A percentile compares a stretch with the other conserved stretches of the same genome.
Evolutionary conservation across 2,329 filamentous ascomycete genomes (phyloP).

Genomic region (Xylariales sp.): DNA sequence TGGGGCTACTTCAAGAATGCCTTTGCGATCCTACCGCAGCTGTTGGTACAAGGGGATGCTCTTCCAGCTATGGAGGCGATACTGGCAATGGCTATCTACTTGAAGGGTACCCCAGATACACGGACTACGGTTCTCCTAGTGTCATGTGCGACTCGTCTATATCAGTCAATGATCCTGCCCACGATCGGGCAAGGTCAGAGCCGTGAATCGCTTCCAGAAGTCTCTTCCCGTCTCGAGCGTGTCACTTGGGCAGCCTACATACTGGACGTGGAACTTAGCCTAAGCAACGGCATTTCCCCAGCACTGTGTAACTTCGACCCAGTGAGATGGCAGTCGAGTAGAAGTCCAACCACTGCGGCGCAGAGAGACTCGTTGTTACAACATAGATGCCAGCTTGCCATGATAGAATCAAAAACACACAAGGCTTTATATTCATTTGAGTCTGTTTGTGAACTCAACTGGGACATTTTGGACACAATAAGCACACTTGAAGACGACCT

Average conservation of each 20-base stretch:
- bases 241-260: background rate
- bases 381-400: background rate
- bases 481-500: too few species aligned
- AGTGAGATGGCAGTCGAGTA: background rate
- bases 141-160: background rate
- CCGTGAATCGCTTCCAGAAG: too few species aligned
- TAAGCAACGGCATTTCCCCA: background rate
- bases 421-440: background rate
- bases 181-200: too few species aligned
- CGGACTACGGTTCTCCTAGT: background rate
- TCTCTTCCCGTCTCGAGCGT: too few species aligned
- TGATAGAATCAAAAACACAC: background rate
- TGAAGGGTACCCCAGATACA: background rate
- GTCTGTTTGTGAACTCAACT: too few species aligned
- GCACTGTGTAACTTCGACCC: background rate
- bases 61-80: background rate
- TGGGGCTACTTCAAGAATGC: constrained; percentile 4
- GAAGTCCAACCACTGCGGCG: background rate
- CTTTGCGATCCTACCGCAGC: background rate
- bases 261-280: background rate
- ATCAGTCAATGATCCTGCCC: background rate
- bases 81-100: background rate
- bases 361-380: background rate
- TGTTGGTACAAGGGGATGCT: background rate
- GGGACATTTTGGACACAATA: too few species aligned